Base-by-base conservation (phyloP, 2,329 filamentous ascomycete species). In the Neofusicoccum sp. region DNA sequence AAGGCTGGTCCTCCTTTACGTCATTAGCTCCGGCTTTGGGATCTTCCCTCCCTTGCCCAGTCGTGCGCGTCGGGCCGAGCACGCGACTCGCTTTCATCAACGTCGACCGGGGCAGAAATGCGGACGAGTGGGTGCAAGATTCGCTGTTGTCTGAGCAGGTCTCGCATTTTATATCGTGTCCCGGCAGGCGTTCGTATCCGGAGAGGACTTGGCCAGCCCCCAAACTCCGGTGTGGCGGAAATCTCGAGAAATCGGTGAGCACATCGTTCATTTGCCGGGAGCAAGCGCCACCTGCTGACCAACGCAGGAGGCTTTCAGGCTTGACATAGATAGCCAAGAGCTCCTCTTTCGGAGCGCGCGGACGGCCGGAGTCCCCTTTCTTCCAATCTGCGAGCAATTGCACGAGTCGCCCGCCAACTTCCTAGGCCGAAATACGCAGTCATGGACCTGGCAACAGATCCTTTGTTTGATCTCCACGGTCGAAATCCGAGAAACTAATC, bases 361-460 rank as follows among this genome's bases (percentile, higher is more conserved):
- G 50, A 7, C 52, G 22, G 52, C 39, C 28, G n/a, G 52, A 37
- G 37, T 56, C 52, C 54, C 54, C 54, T 58, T 58, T 58, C 54
- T 58, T 43, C 28, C 52, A 50, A 50, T 50, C 47, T 49, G 29
- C 29, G 29, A 49, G 47, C 47, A 6, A 5, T 14, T 49, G 47
- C 47, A 56, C 52, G 52, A 56, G 52, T 56, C 52, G 52, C 52
- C 52, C 52, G 52, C 52, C 52, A 56, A 56, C 37, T 28, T 29
- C 14, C 34, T 39, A 31, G 52, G 39, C 52, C 52, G 39, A 56
- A 56, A 56, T 58, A 36, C 41, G 54, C 54, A 45, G 41, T 29
- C 41, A 58, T 45, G 41, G 41, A 45, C 54, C 54, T 58, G 52
- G 52, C 28, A 16, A 44, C 50, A 56, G 39, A 56, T 56, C 52